Evolutionary conservation across 2,329 filamentous ascomycete genomes (phyloP), one percentile per base, ranked within the genome.

Genomic region (Nectriaceae sp.): DNA sequence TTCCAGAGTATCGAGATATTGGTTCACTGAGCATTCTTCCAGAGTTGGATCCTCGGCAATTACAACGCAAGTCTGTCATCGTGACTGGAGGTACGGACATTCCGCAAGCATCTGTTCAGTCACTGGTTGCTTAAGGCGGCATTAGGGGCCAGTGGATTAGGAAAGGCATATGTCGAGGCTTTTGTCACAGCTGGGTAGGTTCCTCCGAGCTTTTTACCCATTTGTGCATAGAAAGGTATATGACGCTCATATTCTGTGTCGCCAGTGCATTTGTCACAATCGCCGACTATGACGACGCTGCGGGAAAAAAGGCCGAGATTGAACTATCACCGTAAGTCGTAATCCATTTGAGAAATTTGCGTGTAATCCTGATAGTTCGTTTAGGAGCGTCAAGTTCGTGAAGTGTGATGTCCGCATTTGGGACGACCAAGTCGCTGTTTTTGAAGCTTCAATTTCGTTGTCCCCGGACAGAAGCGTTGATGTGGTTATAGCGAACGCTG

Each of bases 401-500:
- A 66, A 68, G 49, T 72, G 70, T 52, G 70, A 76, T 36, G 69
- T 75, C 19, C 60, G 65, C 5, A 57, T 60, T 33, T 76, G 72
- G 71, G 65, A 74, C 0, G 59, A 73, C 19, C 70, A 75, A 52
- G 61, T 69, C 5, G 47, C 47, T 4, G 54, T 73, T 5, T 75
- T 76, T 41, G 64, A 73, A 47, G 62, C 64, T 1, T 71, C 73
- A 2, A 62, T 65, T n/a, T 42, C 53, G 3, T 58, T 60, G 29
- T 71, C 67, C 6, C 72, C 71, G 1, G 46, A 56, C 15, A 63
- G 68, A 2, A 70, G 67, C 47, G 65, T 73, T 16, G 73, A 75
- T 45, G 55, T 75, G 5, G 74, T 76, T 15, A 70, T 76, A 50
- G 72, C 73, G 1, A 77, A 77, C 53, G 74, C 73, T 1, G 73